phyloP scores from a whole-genome alignment of 352 stramenopile genomes.

The Blastocystis sp. region DNA sequence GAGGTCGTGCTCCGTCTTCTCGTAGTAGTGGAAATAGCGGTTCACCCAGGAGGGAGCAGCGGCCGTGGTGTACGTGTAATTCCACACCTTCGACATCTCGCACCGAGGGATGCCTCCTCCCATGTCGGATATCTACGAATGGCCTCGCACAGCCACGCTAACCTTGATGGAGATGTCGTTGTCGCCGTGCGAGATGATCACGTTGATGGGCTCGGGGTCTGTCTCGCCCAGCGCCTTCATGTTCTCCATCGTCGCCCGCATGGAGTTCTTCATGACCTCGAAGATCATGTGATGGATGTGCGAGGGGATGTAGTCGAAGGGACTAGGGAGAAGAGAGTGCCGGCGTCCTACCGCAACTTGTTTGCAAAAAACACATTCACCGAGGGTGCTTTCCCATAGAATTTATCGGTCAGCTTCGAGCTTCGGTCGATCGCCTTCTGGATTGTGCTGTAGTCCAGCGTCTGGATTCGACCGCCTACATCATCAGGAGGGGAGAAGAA shows the following conservation, averaged over 20 bases:
- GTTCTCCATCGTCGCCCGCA: constrained; percentile 79
- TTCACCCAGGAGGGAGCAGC: constrained; percentile 52
- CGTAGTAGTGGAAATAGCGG: constrained; percentile 54
- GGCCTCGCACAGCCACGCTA: background rate
- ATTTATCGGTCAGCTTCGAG: constrained; percentile 41
- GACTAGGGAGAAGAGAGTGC: constrained; percentile 63
- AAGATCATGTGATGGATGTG: constrained; percentile 84
- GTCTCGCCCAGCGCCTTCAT: constrained; percentile 73
- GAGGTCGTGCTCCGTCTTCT: constrained; percentile 45
- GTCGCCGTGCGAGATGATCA: constrained; percentile 81
- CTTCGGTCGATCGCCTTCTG: constrained; percentile 54
- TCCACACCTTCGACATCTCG: constrained; percentile 81
- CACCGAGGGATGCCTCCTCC: constrained; percentile 80
- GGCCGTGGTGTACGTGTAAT: constrained; percentile 82
- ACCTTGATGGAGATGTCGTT: constrained; percentile 78
- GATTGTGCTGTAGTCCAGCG: background rate
- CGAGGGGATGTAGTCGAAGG: constrained; percentile 69
- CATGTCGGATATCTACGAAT: constrained; percentile 78
- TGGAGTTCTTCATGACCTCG: constrained; percentile 83
- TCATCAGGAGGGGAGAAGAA: background rate
- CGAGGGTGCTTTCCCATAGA: constrained; percentile 3
- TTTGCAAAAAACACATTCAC: constrained; percentile 48
- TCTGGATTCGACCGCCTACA: constrained; percentile 20
- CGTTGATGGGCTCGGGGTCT: constrained; percentile 79
- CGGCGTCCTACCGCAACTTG: background rate